A percentile compares a stretch with the other conserved stretches of the same genome.
Conservation (phyloP, 257 asterid genomes). For the Solanum verrucosum region DNA sequence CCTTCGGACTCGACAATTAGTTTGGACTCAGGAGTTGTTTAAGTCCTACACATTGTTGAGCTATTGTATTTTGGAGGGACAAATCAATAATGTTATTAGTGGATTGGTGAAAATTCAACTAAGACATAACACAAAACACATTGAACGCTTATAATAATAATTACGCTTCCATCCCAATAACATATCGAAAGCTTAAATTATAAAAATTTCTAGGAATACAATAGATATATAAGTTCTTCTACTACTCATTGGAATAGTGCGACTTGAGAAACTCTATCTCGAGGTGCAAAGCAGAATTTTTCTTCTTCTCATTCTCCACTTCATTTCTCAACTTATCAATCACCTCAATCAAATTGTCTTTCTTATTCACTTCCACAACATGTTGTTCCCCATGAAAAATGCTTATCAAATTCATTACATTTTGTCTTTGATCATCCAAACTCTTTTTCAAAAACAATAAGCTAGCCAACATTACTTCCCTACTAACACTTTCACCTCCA, state of each 20-base stretch:
- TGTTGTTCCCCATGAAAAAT: constrained; percentile 18
- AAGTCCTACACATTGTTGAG: too few species aligned
- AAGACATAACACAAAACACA: neutral
- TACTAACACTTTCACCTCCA: neutral
- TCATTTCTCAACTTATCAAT: constrained; percentile 33
- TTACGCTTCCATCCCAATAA: neutral
- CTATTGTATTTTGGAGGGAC: neutral
- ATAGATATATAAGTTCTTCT: neutral
- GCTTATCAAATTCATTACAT: constrained; percentile 39
- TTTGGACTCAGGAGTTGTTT: too few species aligned
- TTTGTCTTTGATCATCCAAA: constrained; percentile 43
- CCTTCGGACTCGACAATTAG: neutral
- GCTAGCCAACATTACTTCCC: constrained; percentile 26
- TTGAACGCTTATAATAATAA: neutral
- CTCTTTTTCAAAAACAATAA: constrained; percentile 39
- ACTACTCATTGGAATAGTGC: constrained; percentile 16
- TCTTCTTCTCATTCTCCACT: constrained; percentile 53
- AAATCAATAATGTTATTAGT: too few species aligned
- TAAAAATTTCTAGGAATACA: neutral
- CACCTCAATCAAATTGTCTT: constrained; percentile 39
- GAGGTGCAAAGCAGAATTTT: constrained; percentile 35
- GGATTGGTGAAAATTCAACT: neutral
- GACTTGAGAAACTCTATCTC: constrained; percentile 47
- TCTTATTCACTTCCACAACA: constrained; percentile 18
- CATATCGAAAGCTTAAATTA: neutral